Conservation (phyloP, 345 rosid species). For the Ceriops decandra region DNA sequence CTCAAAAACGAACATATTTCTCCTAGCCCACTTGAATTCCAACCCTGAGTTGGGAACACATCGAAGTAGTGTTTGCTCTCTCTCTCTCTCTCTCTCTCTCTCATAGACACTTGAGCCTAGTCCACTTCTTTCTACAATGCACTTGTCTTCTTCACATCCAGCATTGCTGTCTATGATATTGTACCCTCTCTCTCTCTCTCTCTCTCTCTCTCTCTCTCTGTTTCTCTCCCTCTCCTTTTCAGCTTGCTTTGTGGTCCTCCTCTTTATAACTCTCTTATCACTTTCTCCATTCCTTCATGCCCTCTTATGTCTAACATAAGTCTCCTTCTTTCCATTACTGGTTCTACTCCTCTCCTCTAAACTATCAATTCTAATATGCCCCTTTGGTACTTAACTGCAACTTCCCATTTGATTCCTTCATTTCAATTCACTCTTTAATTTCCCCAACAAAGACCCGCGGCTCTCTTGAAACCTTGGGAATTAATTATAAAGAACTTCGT, state of each 20-base stretch:
- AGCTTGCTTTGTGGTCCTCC: slow-evolving; percentile 54
- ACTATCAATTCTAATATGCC: not conserved
- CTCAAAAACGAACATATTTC: slow-evolving; percentile 55
- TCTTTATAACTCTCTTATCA: slow-evolving; percentile 58
- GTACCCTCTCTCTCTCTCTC: slow-evolving; percentile 32
- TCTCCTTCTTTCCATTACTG: slow-evolving; percentile 11
- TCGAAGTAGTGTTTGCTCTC: slow-evolving; percentile 5
- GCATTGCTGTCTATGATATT: slow-evolving; percentile 59
- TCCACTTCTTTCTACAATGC: slow-evolving; percentile 59
- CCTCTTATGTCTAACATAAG: slow-evolving; percentile 21
- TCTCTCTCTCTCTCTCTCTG: slow-evolving; percentile 22
- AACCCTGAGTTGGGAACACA: slow-evolving; percentile 59
- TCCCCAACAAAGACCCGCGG: too few species aligned
- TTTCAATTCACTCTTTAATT: not conserved
- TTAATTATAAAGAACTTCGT: not conserved
- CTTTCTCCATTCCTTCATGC: slow-evolving; percentile 43
- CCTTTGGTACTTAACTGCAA: not conserved
- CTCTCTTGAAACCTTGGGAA: too few species aligned
- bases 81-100: slow-evolving; percentile 6
- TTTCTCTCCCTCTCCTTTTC: slow-evolving; percentile 20
- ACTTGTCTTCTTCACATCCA: slow-evolving; percentile 75
- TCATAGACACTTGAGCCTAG: slow-evolving; percentile 18
- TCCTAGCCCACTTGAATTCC: slow-evolving; percentile 53
- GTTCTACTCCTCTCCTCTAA: slow-evolving; percentile 7
- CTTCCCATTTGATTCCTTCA: not conserved